Evolutionary conservation across 2,329 filamentous ascomycete species (phyloP), one percentile per base, ranked within the genome.

Genomic region (Scolecobasidium constrictum): DNA sequence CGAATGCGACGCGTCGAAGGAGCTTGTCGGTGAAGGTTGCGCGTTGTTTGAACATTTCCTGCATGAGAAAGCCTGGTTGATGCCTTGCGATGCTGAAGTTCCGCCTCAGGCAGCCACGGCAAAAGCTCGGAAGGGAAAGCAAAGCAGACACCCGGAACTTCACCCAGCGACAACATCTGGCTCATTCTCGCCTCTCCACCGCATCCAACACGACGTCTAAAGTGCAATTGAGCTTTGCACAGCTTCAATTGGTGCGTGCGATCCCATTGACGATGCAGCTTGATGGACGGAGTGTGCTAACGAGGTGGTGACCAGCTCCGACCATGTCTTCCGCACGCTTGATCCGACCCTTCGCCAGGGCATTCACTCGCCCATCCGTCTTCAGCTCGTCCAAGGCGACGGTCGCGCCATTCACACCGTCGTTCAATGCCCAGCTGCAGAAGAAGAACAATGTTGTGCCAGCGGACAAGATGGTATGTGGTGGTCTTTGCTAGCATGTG

Each of bases 271-370:
- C 16, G 42, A 40, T 40, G 35, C 17, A 17, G 2, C 22, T 20
- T 26, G 42, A 44, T 44, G 42, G 16, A 4, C 39, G 11, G 23
- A 16, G 20, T 7, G 17, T 19, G 20, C 35, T 45, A 18, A 45
- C 38, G 13, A 36, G 17, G 12, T 34, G 9, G 12, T 20, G 13
- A 13, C 26, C 18, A 44, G 34, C 21, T 21, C 12, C 42, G 21
- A 45, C 26, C 21, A 38, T 40, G 34, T 40, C 42, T 17, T 42
- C 58, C 56, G 59, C 55, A 43, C 60, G 61, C 46, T 53, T 64
- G 53, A 51, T 63, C 55, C 61, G 61, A 50, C 61, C 61, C 46
- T 53, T 63, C 50, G 54, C 58, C 42, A 59, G 61, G 57, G 49
- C 49, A 28, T 50, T 60, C 47, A 55, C 60, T 54, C 60, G 60